phyloP scores from a whole-genome alignment of 2,329 filamentous ascomycete genomes.

The Ascochyta rabiei region DNA sequence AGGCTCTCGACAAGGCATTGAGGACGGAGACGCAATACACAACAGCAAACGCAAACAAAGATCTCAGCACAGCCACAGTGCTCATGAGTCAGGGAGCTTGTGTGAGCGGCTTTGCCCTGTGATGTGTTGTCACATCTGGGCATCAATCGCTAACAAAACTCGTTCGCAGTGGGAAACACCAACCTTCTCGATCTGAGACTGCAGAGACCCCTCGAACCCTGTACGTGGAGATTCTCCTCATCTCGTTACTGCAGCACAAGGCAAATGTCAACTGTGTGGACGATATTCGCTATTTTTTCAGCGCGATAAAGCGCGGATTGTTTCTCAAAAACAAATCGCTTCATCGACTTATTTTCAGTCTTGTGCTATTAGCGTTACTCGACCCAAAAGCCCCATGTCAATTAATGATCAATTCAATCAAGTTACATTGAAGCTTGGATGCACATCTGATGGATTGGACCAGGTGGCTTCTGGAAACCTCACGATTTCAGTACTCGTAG shows the following conservation, averaged over 20 bases:
- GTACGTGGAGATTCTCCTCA: constrained; percentile 26
- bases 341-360: constrained; percentile 57
- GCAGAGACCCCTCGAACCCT: constrained; percentile 37
- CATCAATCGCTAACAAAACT: constrained; percentile 57
- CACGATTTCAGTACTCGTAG: constrained; percentile 29
- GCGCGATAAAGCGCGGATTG: constrained; percentile 16
- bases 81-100: constrained; percentile 42
- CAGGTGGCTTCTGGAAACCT: constrained; percentile 7
- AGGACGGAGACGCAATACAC: constrained; percentile 31
- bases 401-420: constrained; percentile 49
- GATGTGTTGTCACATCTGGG: constrained; percentile 60
- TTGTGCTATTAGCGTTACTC: constrained; percentile 64
- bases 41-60: constrained; percentile 21
- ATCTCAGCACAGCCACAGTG: constrained; percentile 34
- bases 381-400: constrained; percentile 59
- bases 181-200: constrained; percentile 30
- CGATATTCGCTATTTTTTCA: constrained; percentile 39
- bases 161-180: constrained; percentile 53
- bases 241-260: constrained; percentile 33
- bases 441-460: constrained; percentile 30
- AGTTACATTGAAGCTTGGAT: constrained; percentile 61
- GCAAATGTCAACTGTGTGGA: constrained; percentile 42
- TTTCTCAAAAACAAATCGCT: constrained; percentile 36
- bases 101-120: constrained; percentile 62
- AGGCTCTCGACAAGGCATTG: constrained; percentile 37